A percentile compares a stretch with the other conserved stretches of the same genome.
phyloP scores from a whole-genome alignment of 1,139 yeast genomes.

The Diutina sp. region DNA sequence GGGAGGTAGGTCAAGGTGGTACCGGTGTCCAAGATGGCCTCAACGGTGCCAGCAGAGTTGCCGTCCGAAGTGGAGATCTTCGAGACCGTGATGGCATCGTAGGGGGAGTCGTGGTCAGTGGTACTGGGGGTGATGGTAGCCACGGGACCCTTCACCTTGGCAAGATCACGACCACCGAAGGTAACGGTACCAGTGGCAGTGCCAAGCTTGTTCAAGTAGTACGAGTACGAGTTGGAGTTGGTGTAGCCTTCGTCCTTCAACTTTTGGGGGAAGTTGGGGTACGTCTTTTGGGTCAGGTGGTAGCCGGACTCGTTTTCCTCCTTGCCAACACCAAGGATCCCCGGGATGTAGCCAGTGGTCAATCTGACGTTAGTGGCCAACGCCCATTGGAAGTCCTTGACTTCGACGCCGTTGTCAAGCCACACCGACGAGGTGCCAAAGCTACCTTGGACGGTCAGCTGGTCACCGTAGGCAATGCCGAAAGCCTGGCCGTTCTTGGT shows the following conservation, averaged over 20 bases:
- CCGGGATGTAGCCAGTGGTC: not conserved
- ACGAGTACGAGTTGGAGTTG: not conserved
- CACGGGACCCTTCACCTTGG: not conserved
- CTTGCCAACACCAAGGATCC: constrained; percentile 5
- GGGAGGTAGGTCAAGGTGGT: not conserved
- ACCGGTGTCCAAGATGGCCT: not conserved
- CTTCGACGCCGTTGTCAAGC: not conserved
- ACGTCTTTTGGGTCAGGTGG: not conserved
- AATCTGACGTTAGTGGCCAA: not conserved
- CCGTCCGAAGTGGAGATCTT: not conserved
- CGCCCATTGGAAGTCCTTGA: constrained; percentile 5
- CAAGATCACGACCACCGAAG: not conserved
- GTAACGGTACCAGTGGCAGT: not conserved
- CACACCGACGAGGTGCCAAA: constrained; percentile 4
- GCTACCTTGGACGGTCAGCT: constrained; percentile 3
- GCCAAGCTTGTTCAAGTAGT: not conserved
- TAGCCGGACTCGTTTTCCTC: not conserved
- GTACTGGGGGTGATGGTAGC: not conserved
- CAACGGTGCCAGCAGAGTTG: not conserved
- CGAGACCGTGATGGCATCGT: not conserved
- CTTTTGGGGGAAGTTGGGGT: not conserved
- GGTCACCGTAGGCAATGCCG: constrained; percentile 5
- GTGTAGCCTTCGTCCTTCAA: not conserved
- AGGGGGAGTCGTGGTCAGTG: not conserved
- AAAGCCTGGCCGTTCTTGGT: constrained; percentile 4